Evolutionary conservation across 495 filamentous ascomycete genomes (phyloP).

Genomic region (Xylaria nigripes): DNA sequence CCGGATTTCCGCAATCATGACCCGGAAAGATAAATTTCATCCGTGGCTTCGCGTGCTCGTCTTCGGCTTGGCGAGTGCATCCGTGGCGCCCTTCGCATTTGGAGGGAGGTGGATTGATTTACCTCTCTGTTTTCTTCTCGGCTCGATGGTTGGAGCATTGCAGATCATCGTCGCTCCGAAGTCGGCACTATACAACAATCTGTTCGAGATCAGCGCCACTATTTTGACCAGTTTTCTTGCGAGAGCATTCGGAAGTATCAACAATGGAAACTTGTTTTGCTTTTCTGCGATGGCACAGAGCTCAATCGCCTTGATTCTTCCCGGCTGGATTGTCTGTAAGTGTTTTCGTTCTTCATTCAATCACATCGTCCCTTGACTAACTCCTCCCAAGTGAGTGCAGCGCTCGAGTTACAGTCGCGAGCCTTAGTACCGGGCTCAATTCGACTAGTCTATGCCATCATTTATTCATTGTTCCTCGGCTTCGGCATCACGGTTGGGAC

Average conservation of each 20-base stretch:
- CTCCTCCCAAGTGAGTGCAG: constrained; percentile 47
- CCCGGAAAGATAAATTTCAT: constrained; percentile 53
- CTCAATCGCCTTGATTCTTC: constrained; percentile 84
- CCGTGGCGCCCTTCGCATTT: constrained; percentile 84
- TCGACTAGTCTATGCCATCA: constrained; percentile 91
- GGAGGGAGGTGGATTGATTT: constrained; percentile 79
- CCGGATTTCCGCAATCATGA: constrained; percentile 58
- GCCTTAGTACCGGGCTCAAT: constrained; percentile 85
- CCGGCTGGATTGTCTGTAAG: constrained; percentile 68
- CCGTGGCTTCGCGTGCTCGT: constrained; percentile 66
- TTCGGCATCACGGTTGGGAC: constrained; percentile 95
- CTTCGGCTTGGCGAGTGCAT: constrained; percentile 77
- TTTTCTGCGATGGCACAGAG: constrained; percentile 90
- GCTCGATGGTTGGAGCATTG: constrained; percentile 70
- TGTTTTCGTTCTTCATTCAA: background rate
- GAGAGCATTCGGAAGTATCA: constrained; percentile 77
- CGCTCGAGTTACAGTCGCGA: constrained; percentile 76
- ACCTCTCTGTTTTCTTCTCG: constrained; percentile 78
- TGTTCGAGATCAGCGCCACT: constrained; percentile 85
- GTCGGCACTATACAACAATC: constrained; percentile 75
- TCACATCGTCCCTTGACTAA: constrained; percentile 7
- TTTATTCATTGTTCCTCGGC: constrained; percentile 93
- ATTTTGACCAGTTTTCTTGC: constrained; percentile 86
- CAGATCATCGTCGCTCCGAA: constrained; percentile 73
- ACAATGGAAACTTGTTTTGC: constrained; percentile 66